Conservation (phyloP, 148 eudicot genomes). For the Persicaria tinctoria region DNA sequence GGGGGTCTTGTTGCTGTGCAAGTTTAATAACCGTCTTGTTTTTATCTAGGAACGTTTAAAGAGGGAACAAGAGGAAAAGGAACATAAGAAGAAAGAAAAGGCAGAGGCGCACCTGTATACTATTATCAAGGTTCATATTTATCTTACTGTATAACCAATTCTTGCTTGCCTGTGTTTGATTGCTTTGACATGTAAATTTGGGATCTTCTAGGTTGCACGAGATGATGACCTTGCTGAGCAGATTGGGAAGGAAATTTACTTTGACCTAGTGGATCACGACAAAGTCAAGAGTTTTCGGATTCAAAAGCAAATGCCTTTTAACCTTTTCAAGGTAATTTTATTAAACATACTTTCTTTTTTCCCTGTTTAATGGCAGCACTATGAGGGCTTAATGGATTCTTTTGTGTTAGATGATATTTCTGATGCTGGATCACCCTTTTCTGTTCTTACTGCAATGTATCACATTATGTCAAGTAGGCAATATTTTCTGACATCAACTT, state of each 20-base stretch:
- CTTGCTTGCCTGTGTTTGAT: not conserved
- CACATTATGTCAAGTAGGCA: not conserved
- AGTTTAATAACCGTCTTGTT: conserved; percentile 7
- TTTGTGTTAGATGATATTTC: conserved; percentile 6
- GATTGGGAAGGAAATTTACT: conserved; percentile 85
- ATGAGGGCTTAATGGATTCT: not conserved
- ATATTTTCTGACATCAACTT: not conserved
- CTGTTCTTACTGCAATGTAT: not conserved
- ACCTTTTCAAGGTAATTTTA: conserved; percentile 68
- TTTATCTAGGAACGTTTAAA: conserved; percentile 67
- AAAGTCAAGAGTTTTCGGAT: conserved; percentile 85
- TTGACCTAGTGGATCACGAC: conserved; percentile 97
- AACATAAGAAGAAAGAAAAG: conserved; percentile 81
- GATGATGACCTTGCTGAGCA: conserved; percentile 79
- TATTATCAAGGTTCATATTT: conserved; percentile 63
- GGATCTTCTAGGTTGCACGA: conserved; percentile 64
- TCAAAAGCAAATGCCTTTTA: conserved; percentile 80
- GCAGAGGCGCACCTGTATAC: conserved; percentile 97
- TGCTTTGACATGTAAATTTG: conserved; percentile 4
- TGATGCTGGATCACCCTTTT: not conserved
- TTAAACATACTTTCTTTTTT: not conserved
- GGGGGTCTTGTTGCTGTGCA: not conserved
- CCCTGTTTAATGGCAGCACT: not conserved
- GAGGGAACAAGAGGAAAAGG: conserved; percentile 93
- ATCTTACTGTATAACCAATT: not conserved